phyloP scores from a whole-genome alignment of 2,329 filamentous ascomycete species.

The Apiospora rasikravindrae region DNA sequence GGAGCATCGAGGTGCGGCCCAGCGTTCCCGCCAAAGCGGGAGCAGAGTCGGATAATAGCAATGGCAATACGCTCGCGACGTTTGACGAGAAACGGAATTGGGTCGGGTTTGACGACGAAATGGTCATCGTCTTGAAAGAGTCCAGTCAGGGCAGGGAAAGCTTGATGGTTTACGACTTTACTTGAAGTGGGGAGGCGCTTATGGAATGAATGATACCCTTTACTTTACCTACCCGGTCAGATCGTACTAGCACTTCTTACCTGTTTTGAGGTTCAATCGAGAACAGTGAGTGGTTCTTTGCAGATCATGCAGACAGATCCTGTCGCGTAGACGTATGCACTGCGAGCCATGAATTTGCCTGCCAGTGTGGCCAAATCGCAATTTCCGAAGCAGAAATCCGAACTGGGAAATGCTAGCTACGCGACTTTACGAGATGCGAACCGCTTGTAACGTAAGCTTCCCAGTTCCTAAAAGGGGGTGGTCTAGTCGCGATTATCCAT shows the following conservation, averaged over 20 bases:
- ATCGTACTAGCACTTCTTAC: no score
- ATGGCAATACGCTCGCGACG: neutral
- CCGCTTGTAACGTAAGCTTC: no score
- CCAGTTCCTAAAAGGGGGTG: no score
- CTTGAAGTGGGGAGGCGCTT: slow-evolving; percentile 45
- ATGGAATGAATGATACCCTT: neutral
- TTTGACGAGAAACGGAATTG: slow-evolving; percentile 62
- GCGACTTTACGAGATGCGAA: no score
- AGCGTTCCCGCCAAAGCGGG: slow-evolving; percentile 36
- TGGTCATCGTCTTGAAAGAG: slow-evolving; percentile 85
- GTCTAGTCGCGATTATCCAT: no score
- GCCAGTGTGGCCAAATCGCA: no score
- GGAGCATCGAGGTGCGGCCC: slow-evolving; percentile 57
- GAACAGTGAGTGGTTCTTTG: neutral
- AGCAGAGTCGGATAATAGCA: slow-evolving; percentile 14
- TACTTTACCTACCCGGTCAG: neutral
- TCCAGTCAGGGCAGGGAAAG: slow-evolving; percentile 70
- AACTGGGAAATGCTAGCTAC: no score
- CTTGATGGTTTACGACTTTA: slow-evolving; percentile 87
- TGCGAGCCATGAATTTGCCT: no score
- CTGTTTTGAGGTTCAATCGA: neutral
- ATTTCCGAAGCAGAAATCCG: no score
- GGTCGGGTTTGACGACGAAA: slow-evolving; percentile 90
- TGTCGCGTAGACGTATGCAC: no score
- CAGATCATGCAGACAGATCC: neutral